These are phyloP conservation scores for Annulohypoxylon truncatum DNA, from an alignment of 2,329 filamentous ascomycete genomes.

Conservation along the genomic window DNA sequence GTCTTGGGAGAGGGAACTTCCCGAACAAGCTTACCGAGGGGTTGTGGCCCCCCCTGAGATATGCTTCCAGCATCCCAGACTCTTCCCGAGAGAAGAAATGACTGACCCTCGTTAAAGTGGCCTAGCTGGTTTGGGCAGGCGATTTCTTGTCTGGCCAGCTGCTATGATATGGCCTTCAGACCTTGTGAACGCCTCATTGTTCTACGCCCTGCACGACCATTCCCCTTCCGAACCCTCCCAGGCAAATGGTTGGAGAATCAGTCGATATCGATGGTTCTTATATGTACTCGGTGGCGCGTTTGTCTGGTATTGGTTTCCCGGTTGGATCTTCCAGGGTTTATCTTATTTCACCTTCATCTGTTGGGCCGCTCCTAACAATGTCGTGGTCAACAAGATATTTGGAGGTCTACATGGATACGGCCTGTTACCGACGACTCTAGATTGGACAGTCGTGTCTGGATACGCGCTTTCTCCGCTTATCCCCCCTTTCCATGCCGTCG, in stretches of 20 bases:
- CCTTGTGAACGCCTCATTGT: conserved; percentile 69
- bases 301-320: conserved; percentile 63
- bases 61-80: background rate
- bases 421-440: conserved; percentile 73
- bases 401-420: conserved; percentile 71
- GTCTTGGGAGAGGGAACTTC: background rate
- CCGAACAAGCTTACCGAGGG: background rate
- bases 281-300: conserved; percentile 61
- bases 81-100: background rate
- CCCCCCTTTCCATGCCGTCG: conserved; percentile 69
- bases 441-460: conserved; percentile 71
- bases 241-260: conserved; percentile 68
- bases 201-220: conserved; percentile 74
- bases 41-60: background rate
- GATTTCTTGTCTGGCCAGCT: conserved; percentile 70
- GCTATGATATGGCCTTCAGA: conserved; percentile 74
- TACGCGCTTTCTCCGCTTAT: conserved; percentile 69
- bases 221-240: conserved; percentile 61
- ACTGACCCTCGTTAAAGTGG: conserved; percentile 50
- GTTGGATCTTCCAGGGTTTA: conserved; percentile 60
- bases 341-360: conserved; percentile 52
- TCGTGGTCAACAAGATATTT: conserved; percentile 73
- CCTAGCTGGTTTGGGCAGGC: conserved; percentile 68
- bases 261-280: conserved; percentile 68
- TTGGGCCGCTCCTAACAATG: conserved; percentile 70